Conservation (phyloP, 2,329 filamentous ascomycete species). For the Didymella segeticola region DNA sequence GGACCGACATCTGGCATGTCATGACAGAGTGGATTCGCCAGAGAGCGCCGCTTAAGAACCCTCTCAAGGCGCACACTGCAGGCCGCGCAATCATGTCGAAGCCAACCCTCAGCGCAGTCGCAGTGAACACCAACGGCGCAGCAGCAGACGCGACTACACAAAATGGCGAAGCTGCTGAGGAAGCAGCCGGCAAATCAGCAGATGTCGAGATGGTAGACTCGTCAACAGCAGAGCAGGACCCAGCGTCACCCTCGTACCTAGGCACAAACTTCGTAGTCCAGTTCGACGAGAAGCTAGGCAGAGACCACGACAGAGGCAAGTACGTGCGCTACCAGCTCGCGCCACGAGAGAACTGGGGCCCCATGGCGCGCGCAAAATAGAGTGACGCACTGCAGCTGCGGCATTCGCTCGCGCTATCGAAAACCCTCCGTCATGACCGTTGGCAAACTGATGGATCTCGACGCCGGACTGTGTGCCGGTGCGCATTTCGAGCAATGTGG, state of each 20-base stretch:
- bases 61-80: conserved; percentile 72
- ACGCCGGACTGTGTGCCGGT: conserved; percentile 1
- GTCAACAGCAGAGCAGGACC: background rate
- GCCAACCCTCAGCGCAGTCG: conserved; percentile 24
- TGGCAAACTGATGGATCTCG: background rate
- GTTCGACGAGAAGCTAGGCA: conserved; percentile 83
- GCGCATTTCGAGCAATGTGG: background rate
- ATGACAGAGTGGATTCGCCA: conserved; percentile 92
- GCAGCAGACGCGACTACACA: conserved; percentile 9
- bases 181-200: no score
- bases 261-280: conserved; percentile 63
- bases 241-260: conserved; percentile 32
- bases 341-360: conserved; percentile 92
- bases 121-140: conserved; percentile 8
- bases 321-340: conserved; percentile 89
- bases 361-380: conserved; percentile 65
- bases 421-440: conserved; percentile 8
- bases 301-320: conserved; percentile 68
- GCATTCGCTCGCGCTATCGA: background rate
- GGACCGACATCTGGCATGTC: conserved; percentile 87
- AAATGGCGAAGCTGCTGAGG: conserved; percentile 2
- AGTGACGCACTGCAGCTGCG: background rate
- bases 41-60: conserved; percentile 77
- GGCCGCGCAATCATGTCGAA: conserved; percentile 71
- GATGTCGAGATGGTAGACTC: conserved; percentile 6